Percentiles rank a stretch among this genome's conserved stretches.
phyloP scores from a whole-genome alignment of 2,329 filamentous ascomycete genomes.

The Aspergillus sp. region DNA sequence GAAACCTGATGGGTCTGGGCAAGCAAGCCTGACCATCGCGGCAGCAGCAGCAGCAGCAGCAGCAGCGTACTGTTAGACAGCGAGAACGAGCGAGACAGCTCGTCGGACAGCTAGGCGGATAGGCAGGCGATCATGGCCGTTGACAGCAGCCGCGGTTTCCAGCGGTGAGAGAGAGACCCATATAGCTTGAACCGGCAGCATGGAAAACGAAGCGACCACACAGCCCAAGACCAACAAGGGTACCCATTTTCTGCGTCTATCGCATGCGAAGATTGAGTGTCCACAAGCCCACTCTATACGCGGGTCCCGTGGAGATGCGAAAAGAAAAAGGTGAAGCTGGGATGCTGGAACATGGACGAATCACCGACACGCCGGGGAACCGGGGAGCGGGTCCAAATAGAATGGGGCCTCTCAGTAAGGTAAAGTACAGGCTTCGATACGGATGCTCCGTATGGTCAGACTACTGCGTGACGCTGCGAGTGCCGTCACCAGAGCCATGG shows the following conservation, averaged over 20 bases:
- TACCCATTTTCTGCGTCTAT: neutral
- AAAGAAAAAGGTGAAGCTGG: too few species aligned
- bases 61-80: conserved; percentile 33
- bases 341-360: neutral
- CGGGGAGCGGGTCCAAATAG: neutral
- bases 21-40: conserved; percentile 44
- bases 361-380: neutral
- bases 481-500: conserved; percentile 1
- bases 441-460: neutral
- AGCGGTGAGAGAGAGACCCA: conserved; percentile 58
- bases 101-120: conserved; percentile 63
- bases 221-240: neutral
- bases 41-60: neutral
- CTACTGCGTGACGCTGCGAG: neutral
- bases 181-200: conserved; percentile 42
- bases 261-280: neutral
- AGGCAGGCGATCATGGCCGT: conserved; percentile 57
- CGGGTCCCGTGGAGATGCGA: too few species aligned
- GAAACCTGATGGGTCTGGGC: conserved; percentile 42
- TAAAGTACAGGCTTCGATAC: neutral
- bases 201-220: neutral
- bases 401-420: neutral
- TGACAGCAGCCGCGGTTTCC: conserved; percentile 56
- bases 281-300: neutral
- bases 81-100: conserved; percentile 51